Evolutionary conservation across 352 stramenopile genomes (phyloP), one percentile per base, ranked within the genome.

Genomic region (Phytophthora palmivora): DNA sequence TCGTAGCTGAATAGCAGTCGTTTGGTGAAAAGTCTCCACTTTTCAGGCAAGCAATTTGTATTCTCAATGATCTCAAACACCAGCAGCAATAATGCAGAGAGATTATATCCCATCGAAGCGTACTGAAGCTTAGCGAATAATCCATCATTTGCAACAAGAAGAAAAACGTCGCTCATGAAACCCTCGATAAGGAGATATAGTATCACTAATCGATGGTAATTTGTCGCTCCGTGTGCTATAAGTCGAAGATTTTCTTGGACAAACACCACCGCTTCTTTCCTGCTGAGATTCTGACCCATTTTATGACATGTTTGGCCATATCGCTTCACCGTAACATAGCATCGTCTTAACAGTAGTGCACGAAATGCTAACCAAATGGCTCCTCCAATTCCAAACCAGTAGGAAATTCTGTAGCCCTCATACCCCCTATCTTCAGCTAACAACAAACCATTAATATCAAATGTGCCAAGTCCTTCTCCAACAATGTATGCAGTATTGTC

Each of bases 41-140:
- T 55, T 14, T 55, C 39, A 15, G 26, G 10, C 19, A 70, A 2
- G 9, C 43, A 64, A 3, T 18, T 38, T 0, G 39, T 56, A 18
- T 22, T 54, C 39, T 72, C 58, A 9, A 68, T n/a, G 15, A 72
- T 68, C 15, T 59, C 63, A 14, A 64, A 72, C 15, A 72, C 11
- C n/a, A 63, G 24, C 3, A 63, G 47, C 1, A 72, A 10, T 5
- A 67, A n/a, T 1, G 28, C 44, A 19, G 56, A 47, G 8, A 62
- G 19, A 47, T 62, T 62, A 43, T 62, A 62, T 11, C 42, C 54
- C n/a, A 62, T 22, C 5, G 42, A 72, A 8, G 45, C 41, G 16
- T 66, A 70, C 47, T 66, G 62, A 4, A 66, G 26, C 14, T 50
- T 56, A 5, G 55, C 38, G 7, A 44, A 22, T 0, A 53, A 8